These are phyloP conservation scores for Knoxdaviesia capensis DNA, from an alignment of 2,329 filamentous ascomycete genomes.

Conservation along the genomic window DNA sequence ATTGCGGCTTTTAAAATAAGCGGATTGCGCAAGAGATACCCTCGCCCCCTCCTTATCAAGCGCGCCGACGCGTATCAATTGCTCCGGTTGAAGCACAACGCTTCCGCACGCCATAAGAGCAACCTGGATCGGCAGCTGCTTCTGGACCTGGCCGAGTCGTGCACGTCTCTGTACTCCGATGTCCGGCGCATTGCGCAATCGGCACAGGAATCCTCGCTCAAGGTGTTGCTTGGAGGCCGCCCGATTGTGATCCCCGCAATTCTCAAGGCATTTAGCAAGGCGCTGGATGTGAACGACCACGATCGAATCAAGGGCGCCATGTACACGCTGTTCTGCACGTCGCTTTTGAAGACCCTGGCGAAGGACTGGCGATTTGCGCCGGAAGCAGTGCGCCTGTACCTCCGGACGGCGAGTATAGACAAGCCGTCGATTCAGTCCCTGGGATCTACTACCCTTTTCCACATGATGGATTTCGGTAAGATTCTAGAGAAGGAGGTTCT, in stretches of 20 bases:
- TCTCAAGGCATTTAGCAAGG: slow-evolving; percentile 56
- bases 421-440: slow-evolving; percentile 89
- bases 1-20: slow-evolving; percentile 87
- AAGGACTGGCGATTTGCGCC: slow-evolving; percentile 93
- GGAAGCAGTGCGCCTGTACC: slow-evolving; percentile 72
- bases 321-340: slow-evolving; percentile 79
- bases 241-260: slow-evolving; percentile 81
- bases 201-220: slow-evolving; percentile 81
- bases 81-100: slow-evolving; percentile 84
- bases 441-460: slow-evolving; percentile 61
- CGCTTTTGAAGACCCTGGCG: slow-evolving; percentile 67
- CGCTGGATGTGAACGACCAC: slow-evolving; percentile 62
- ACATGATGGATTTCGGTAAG: slow-evolving; percentile 81
- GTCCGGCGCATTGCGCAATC: slow-evolving; percentile 87
- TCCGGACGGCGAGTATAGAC: slow-evolving; percentile 74
- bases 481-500: slow-evolving; percentile 73
- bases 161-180: slow-evolving; percentile 81
- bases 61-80: slow-evolving; percentile 89
- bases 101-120: slow-evolving; percentile 69
- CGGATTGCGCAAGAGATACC: slow-evolving; percentile 79
- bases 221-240: slow-evolving; percentile 72
- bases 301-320: slow-evolving; percentile 88
- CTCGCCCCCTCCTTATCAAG: slow-evolving; percentile 76
- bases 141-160: slow-evolving; percentile 74
- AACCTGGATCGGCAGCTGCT: slow-evolving; percentile 74